Base-by-base conservation (phyloP, 441 rosid species). In the Adansonia rubrostipa region DNA sequence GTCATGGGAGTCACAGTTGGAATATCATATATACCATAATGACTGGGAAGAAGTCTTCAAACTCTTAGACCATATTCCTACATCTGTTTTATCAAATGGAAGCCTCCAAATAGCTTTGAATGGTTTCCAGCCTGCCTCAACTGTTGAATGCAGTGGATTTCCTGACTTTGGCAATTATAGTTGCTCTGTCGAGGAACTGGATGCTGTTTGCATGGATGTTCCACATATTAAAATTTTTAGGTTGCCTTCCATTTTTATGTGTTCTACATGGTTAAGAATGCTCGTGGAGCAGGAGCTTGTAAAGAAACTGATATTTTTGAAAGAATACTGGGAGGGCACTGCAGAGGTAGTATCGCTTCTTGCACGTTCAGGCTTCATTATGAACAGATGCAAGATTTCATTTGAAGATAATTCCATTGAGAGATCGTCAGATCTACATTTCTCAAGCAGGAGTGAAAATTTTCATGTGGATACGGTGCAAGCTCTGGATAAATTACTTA, bases 1-100 rank as follows among this genome's bases (percentile, higher is more conserved):
- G 57, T 86, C 88, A 56, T 97, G 99, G 99, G 98, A 97, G 71
- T 95, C 99, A 22, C 98, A 95, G 84, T 83, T 97, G 80, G 99
- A 95, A 91, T 97, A 95, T 80, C 83, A 89, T 79, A 83, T 90
- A 80, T 88, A 91, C 82, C 99, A 91, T 83, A 93, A 93, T 88
- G 94, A 97, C 82, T 95, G 94, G 98, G 95, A 90, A 78, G 99
- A 97, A 87, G 95, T 93, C 80, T 86, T 82, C 48, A 93, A 92
- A 87, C 88, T 95, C 73, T 80, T 97, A 87, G 95, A 92, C 75
- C 80, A 90, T 80, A 84, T 93, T 78, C 99, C 99, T 82, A 75
- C 87, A 65, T 89, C 94, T 75, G 85, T 87, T 67, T 79, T 95
- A 83, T 86, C 88, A 64, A 87, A 86, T 79, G 98, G 97, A 85